Evolutionary conservation across 2,329 filamentous ascomycete species (phyloP), one percentile per base, ranked within the genome.

Genomic region (Anthostomella pinea): DNA sequence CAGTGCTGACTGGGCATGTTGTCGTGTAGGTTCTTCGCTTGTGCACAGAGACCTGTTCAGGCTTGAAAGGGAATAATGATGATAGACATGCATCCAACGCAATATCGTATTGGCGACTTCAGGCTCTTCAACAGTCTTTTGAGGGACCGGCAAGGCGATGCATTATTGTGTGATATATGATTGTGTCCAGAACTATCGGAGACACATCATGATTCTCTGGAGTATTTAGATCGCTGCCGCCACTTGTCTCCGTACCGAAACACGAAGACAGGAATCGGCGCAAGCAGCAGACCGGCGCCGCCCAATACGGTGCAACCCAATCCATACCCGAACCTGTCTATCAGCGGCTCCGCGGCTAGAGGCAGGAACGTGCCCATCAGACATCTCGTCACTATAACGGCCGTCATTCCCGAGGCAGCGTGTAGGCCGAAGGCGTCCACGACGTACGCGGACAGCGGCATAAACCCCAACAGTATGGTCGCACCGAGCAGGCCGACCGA

Each of bases 281-380:
- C 66, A 13, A 79, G 45, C 3, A 56, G 39, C 3, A 76, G 43
- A 30, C 64, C 66, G 1, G 69, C 20, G 0, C 39, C 64, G 0
- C 63, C 69, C 18, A 79, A 50, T 1, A 70, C 49, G 0, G 63
- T 70, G 36, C 76, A 70, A 0, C 67, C 74, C 61, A 66, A 67
- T 0, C 75, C 76, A 35, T 71, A 75, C 3, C 75, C 77, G 10
- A 77, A 60, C 1, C 37, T 39, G 6, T 66, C 63, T 0, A 70
- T 63, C 27, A 80, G 48, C 0, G 74, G 72, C 2, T 60, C 67
- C 1, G 70, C 66, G 0, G 65, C 57, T 28, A 81, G 59, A 1
- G 78, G 78, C 19, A 81, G 45, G 26, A 81, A 73, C 0, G 77
- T 79, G 3, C 75, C 70, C 57, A 71, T 67, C 0, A 81, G 56